Conservation (phyloP, 2,329 filamentous ascomycete genomes). For the Hypoxylon sp. region DNA sequence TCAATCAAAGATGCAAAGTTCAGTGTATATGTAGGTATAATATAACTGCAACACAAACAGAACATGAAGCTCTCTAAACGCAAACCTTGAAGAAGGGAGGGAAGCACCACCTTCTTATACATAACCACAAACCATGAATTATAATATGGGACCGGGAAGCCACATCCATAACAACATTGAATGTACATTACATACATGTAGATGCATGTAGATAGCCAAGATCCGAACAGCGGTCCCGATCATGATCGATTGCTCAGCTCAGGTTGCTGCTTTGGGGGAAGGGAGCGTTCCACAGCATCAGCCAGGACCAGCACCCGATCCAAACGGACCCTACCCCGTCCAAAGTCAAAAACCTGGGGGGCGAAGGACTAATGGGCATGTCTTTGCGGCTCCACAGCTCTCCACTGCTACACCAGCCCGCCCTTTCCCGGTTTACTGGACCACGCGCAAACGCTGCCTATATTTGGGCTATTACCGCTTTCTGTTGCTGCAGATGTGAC, state of each 20-base stretch:
- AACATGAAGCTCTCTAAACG: not conserved
- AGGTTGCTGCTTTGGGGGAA: slow-evolving; percentile 1
- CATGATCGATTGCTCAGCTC: slow-evolving; percentile 32
- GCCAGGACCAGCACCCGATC: slow-evolving; percentile 30
- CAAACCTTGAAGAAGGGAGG: not conserved
- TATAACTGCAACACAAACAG: not conserved
- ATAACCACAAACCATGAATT: slow-evolving; percentile 1
- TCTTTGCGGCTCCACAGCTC: slow-evolving; percentile 18
- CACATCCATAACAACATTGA: slow-evolving; percentile 2
- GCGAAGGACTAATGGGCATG: not conserved
- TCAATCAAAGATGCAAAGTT: not conserved
- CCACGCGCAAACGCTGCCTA: slow-evolving; percentile 14
- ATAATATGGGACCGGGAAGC: slow-evolving; percentile 4
- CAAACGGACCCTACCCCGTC: slow-evolving; percentile 40
- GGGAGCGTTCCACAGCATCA: slow-evolving; percentile 35
- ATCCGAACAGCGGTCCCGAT: slow-evolving; percentile 20
- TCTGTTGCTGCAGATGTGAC: not conserved
- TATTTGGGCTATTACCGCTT: not conserved
- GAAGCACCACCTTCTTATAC: not conserved
- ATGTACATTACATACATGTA: not conserved
- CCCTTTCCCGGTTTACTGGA: slow-evolving; percentile 40
- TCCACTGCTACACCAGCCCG: not conserved
- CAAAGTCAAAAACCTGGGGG: slow-evolving; percentile 41
- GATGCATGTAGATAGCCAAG: slow-evolving; percentile 7
- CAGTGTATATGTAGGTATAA: not conserved